Evolutionary conservation across 2,329 filamentous ascomycete species (phyloP).

Genomic region (Spiromastix sp.): DNA sequence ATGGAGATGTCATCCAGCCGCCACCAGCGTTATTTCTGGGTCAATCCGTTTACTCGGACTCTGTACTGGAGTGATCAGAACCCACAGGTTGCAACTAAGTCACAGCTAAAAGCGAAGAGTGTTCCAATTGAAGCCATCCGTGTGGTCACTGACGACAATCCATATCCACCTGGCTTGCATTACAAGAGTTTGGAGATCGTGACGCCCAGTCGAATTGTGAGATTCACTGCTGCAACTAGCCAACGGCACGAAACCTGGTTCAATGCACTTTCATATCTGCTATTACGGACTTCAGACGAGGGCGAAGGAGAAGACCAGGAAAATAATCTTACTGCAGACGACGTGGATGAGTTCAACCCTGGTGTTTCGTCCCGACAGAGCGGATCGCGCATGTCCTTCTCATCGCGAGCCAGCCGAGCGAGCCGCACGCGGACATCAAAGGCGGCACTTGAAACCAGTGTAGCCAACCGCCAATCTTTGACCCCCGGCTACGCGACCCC

Average conservation of each 20-base stretch:
- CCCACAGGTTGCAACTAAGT: conserved; percentile 65
- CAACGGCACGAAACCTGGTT: conserved; percentile 98
- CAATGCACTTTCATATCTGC: conserved; percentile 87
- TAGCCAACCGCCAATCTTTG: conserved; percentile 26
- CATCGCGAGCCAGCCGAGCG: conserved; percentile 69
- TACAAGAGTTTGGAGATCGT: conserved; percentile 86
- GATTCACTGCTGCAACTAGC: conserved; percentile 88
- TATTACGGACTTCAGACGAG: conserved; percentile 59
- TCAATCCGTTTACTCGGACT: conserved; percentile 92
- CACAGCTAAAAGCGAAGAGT: conserved; percentile 74
- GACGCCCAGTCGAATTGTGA: conserved; percentile 77
- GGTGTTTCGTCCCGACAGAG: conserved; percentile 45
- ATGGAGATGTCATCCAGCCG: conserved; percentile 69
- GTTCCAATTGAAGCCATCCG: conserved; percentile 87
- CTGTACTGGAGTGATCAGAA: conserved; percentile 94
- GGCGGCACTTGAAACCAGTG: conserved; percentile 26
- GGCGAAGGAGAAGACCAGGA: conserved; percentile 44
- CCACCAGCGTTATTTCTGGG: conserved; percentile 96
- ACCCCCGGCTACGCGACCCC: conserved; percentile 28
- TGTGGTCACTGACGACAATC: conserved; percentile 88
- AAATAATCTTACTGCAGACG: conserved; percentile 50
- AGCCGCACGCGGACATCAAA: conserved; percentile 59
- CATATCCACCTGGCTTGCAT: conserved; percentile 87
- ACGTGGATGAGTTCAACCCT: conserved; percentile 74
- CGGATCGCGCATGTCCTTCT: conserved; percentile 51